Evolutionary conservation across 768 basidiomycete species (phyloP).

Genomic region (Amanita pallidorosea): DNA sequence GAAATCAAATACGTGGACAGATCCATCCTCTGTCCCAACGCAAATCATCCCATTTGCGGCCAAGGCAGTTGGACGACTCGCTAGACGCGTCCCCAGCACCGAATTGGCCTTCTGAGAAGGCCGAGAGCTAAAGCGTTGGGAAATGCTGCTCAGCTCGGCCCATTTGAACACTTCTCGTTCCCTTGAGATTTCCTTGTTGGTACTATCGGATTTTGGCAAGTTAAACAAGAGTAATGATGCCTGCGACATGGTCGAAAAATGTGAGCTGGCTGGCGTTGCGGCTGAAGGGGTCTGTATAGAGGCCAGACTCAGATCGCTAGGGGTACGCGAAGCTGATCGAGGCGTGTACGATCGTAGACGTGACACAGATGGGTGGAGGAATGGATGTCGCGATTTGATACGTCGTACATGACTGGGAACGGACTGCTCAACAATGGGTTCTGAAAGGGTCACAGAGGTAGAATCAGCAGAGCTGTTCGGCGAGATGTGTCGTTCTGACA

Average conservation of each 20-base stretch:
- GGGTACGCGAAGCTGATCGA: slow-evolving; percentile 21
- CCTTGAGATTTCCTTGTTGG: slow-evolving; percentile 10
- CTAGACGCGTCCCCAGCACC: slow-evolving; percentile 44
- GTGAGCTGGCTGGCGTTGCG: slow-evolving; percentile 33
- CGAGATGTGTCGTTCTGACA: slow-evolving; percentile 4
- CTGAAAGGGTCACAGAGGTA: slow-evolving; percentile 6
- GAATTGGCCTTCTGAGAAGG: slow-evolving; percentile 48
- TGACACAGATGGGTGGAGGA: slow-evolving; percentile 66
- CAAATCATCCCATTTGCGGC: slow-evolving; percentile 84
- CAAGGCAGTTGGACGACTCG: slow-evolving; percentile 69
- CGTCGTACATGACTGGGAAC: slow-evolving; percentile 4
- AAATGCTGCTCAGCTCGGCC: slow-evolving; percentile 54
- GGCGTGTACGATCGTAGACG: slow-evolving; percentile 64
- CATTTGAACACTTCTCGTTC: slow-evolving; percentile 63
- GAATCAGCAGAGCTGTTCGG: not conserved
- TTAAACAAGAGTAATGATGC: slow-evolving; percentile 47
- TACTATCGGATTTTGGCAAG: slow-evolving; percentile 15
- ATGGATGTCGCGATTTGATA: slow-evolving; percentile 37
- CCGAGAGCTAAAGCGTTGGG: slow-evolving; percentile 43
- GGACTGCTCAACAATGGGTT: slow-evolving; percentile 14
- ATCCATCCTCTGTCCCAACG: slow-evolving; percentile 75
- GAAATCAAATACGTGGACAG: slow-evolving; percentile 80
- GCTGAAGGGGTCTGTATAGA: slow-evolving; percentile 34
- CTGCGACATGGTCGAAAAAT: slow-evolving; percentile 62
- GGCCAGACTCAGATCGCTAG: slow-evolving; percentile 29